Conservation (phyloP, 805 yeast genomes). For the Kodamaea fukazawae region DNA sequence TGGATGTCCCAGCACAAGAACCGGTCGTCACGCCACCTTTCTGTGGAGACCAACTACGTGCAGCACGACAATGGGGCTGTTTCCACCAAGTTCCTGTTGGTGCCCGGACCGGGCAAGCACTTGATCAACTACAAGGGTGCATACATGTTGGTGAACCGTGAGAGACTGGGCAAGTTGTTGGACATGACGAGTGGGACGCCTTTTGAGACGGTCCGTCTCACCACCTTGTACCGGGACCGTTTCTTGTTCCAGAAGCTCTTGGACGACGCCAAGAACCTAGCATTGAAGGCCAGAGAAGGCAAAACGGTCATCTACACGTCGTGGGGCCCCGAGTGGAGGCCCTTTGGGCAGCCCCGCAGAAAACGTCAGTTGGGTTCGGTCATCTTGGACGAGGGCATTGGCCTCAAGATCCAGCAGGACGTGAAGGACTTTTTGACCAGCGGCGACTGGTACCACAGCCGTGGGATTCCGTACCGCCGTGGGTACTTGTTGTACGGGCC, state of each 20-base stretch:
- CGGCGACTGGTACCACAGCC: conserved; percentile 87
- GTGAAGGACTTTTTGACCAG: conserved; percentile 75
- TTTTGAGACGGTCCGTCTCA: conserved; percentile 91
- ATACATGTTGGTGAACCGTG: conserved; percentile 83
- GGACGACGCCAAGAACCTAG: conserved; percentile 80
- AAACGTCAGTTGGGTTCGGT: conserved; percentile 85
- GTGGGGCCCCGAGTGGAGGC: conserved; percentile 99
- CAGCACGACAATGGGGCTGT: conserved; percentile 94
- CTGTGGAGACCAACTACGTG: conserved; percentile 81
- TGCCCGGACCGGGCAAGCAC: conserved; percentile 97
- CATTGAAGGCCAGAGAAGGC: conserved; percentile 81
- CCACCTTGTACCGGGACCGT: conserved; percentile 84
- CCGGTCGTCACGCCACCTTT: conserved; percentile 75
- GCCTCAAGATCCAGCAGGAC: conserved; percentile 63
- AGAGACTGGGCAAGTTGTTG: conserved; percentile 82
- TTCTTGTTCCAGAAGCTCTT: conserved; percentile 65
- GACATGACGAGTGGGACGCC: conserved; percentile 92
- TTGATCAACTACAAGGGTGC: conserved; percentile 83
- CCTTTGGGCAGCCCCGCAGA: conserved; percentile 92
- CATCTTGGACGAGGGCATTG: conserved; percentile 73
- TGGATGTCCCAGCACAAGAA: conserved; percentile 90
- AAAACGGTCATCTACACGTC: conserved; percentile 91
- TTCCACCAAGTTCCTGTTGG: conserved; percentile 80
- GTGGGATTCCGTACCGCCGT: conserved; percentile 97
- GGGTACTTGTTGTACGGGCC: conserved; percentile 95